Evolutionary conservation across 495 filamentous ascomycete genomes (phyloP).

Genomic region (Astrocystis sublimbata): DNA sequence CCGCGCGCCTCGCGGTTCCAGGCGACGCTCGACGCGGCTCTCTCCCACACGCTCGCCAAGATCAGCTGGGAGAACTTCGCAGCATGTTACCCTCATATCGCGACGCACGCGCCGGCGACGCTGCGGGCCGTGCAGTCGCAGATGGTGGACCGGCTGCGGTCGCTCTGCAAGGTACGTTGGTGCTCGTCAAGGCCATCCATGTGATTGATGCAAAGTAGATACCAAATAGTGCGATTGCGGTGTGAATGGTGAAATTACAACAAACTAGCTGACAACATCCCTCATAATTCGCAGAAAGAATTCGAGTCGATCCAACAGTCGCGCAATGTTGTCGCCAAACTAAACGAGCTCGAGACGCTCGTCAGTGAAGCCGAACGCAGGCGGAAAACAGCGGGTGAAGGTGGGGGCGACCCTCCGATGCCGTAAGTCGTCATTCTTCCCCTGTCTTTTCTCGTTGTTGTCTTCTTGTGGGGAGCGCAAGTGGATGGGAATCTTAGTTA

Average conservation of each 20-base stretch:
- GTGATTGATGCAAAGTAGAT: background rate
- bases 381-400: constrained; percentile 49
- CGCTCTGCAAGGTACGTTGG: constrained; percentile 52
- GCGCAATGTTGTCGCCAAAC: constrained; percentile 65
- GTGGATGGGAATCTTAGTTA: constrained; percentile 4
- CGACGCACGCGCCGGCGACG: constrained; percentile 64
- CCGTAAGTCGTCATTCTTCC: constrained; percentile 43
- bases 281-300: constrained; percentile 53
- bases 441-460: constrained; percentile 6
- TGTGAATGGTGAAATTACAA: too few relatives aligned
- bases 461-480: background rate
- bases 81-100: constrained; percentile 84
- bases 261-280: constrained; percentile 16
- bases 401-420: constrained; percentile 35
- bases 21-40: constrained; percentile 67
- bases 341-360: constrained; percentile 83
- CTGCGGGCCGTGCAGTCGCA: constrained; percentile 68
- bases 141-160: constrained; percentile 66
- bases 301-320: constrained; percentile 76
- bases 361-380: constrained; percentile 66
- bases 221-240: too few relatives aligned
- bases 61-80: constrained; percentile 78
- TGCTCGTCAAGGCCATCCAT: background rate
- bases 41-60: constrained; percentile 69
- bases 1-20: constrained; percentile 72